Evolutionary conservation across 495 filamentous ascomycete genomes (phyloP).

Genomic region (Lasiosphaeria hispida): DNA sequence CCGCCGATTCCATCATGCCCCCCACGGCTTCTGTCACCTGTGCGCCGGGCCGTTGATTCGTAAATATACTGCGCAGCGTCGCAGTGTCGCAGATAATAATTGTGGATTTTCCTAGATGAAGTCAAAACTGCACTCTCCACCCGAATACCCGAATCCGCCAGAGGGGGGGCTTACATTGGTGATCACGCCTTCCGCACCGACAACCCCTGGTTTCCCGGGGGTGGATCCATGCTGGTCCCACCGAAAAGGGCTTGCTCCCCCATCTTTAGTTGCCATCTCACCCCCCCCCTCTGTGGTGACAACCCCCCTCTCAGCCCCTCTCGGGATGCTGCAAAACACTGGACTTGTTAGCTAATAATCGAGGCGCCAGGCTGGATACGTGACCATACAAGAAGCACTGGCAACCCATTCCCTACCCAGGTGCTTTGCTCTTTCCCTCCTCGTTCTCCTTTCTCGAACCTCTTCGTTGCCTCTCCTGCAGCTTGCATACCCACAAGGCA

Average conservation of each 20-base stretch:
- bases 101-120: conserved; percentile 12
- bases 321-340: conserved; percentile 20
- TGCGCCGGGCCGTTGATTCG: too few relatives aligned
- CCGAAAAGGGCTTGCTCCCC: not conserved
- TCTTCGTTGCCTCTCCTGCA: not conserved
- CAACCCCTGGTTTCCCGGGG: not conserved
- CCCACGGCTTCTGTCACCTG: conserved; percentile 21
- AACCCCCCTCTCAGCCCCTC: conserved; percentile 21
- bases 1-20: conserved; percentile 20
- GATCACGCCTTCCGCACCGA: conserved; percentile 18
- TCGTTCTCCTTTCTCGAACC: not conserved
- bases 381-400: conserved; percentile 20
- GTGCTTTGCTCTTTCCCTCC: not conserved
- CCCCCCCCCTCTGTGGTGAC: conserved; percentile 9
- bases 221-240: too few relatives aligned
- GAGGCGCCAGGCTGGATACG: conserved; percentile 14
- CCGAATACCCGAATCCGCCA: not conserved
- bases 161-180: conserved; percentile 3
- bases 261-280: not conserved
- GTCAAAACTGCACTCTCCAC: conserved; percentile 2
- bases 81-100: not conserved
- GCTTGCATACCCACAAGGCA: not conserved
- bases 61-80: too few relatives aligned
- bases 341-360: conserved; percentile 22
- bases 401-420: not conserved